Conservation (phyloP, 108 stramenopile species). For the Pseudonitzschia pungens region DNA sequence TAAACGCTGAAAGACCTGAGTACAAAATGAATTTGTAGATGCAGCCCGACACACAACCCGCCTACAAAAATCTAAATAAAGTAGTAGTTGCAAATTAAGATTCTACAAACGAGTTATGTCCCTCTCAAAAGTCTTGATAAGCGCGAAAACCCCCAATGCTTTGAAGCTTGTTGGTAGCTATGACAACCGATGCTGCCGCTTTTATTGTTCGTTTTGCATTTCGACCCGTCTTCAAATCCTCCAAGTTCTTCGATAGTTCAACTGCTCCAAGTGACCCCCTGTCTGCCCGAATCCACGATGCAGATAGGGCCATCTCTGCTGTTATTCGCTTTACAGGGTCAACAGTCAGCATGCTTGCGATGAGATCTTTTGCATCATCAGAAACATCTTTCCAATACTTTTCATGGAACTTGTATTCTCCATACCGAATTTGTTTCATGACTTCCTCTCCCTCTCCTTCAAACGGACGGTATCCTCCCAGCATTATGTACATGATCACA, state of each 20-base stretch:
- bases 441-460: slow-evolving; percentile 58
- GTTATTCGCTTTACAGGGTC: slow-evolving; percentile 76
- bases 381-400: slow-evolving; percentile 80
- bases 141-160: slow-evolving; percentile 36
- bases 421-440: slow-evolving; percentile 76
- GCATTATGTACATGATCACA: slow-evolving; percentile 91
- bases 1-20: too few relatives aligned
- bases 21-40: too few relatives aligned
- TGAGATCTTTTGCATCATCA: slow-evolving; percentile 81
- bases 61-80: too few relatives aligned
- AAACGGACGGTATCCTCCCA: slow-evolving; percentile 95
- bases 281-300: slow-evolving; percentile 71
- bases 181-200: slow-evolving; percentile 34
- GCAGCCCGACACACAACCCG: too few relatives aligned
- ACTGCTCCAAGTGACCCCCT: slow-evolving; percentile 16
- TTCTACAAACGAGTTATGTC: not conserved
- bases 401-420: slow-evolving; percentile 84
- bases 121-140: slow-evolving; percentile 32
- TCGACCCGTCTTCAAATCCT: slow-evolving; percentile 39
- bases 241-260: slow-evolving; percentile 44
- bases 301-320: slow-evolving; percentile 66
- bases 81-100: too few relatives aligned
- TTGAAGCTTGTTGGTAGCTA: slow-evolving; percentile 50
- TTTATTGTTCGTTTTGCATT: slow-evolving; percentile 49
- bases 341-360: slow-evolving; percentile 77